Conservation (phyloP, 2,329 filamentous ascomycete genomes). For the Pseudogymnoascus verrucosus region DNA sequence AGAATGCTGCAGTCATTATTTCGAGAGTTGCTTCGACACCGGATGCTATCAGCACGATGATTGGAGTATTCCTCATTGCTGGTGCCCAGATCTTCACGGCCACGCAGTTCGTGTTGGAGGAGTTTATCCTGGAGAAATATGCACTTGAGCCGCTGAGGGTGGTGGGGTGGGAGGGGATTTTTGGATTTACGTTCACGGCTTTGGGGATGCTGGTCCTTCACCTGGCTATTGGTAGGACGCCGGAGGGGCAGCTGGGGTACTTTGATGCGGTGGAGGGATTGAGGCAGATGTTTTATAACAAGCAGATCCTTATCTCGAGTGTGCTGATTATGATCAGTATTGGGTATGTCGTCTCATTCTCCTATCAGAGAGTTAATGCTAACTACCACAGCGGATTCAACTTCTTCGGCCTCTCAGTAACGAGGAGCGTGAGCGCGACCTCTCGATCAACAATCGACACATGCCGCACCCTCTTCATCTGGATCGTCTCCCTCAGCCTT, state of each 20-base stretch:
- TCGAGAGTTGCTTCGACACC: slow-evolving; percentile 37
- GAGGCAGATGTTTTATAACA: slow-evolving; percentile 67
- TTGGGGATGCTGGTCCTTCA: slow-evolving; percentile 75
- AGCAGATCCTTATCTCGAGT: slow-evolving; percentile 65
- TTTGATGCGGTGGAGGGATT: slow-evolving; percentile 87
- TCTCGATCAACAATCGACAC: slow-evolving; percentile 95
- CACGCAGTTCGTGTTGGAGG: slow-evolving; percentile 90
- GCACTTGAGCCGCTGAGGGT: slow-evolving; percentile 71
- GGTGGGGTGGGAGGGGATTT: slow-evolving; percentile 93
- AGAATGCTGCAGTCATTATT: slow-evolving; percentile 34
- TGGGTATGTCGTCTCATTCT: slow-evolving; percentile 51
- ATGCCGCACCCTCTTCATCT: slow-evolving; percentile 95
- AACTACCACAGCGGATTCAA: slow-evolving; percentile 70
- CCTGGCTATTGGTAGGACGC: slow-evolving; percentile 64
- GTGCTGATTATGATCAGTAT: slow-evolving; percentile 96
- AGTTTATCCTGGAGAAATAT: slow-evolving; percentile 78
- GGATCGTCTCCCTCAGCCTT: slow-evolving; percentile 85
- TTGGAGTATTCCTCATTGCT: slow-evolving; percentile 86
- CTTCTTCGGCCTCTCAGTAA: slow-evolving; percentile 95
- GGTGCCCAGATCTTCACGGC: slow-evolving; percentile 95
- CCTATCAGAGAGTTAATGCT: background rate
- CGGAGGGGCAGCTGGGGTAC: slow-evolving; percentile 67
- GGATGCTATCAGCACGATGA: slow-evolving; percentile 58
- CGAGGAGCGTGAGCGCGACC: slow-evolving; percentile 80
- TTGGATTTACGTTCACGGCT: slow-evolving; percentile 75